These are phyloP conservation scores for Cicer judaicum DNA, from an alignment of 306 rosid species.

Conservation along the genomic window DNA sequence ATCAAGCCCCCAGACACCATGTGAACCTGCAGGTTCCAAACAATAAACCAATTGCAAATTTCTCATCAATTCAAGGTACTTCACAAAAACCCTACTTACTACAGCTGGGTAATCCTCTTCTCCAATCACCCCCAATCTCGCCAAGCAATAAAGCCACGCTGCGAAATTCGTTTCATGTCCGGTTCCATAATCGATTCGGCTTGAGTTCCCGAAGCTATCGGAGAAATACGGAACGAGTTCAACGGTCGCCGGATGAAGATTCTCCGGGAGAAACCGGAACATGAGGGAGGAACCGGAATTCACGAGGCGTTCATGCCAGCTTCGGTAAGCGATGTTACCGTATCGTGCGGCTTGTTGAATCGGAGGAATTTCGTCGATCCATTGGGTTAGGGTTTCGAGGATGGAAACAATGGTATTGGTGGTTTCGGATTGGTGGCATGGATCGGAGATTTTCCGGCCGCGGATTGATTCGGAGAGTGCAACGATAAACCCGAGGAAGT, in stretches of 20 bases:
- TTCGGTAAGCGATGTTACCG: constrained; percentile 77
- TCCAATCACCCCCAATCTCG: constrained; percentile 67
- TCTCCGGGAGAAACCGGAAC: constrained; percentile 61
- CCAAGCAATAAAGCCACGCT: constrained; percentile 85
- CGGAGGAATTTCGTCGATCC: constrained; percentile 88
- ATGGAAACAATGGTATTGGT: constrained; percentile 51
- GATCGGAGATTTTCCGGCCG: constrained; percentile 66
- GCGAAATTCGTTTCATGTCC: constrained; percentile 96
- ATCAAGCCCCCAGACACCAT: constrained; percentile 99
- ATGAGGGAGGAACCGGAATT: constrained; percentile 55
- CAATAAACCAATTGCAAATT: constrained; percentile 78
- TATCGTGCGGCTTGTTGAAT: constrained; percentile 72
- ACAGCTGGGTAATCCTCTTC: constrained; percentile 79
- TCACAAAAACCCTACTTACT: constrained; percentile 73
- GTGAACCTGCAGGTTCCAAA: constrained; percentile 97
- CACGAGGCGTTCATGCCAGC: constrained; percentile 70
- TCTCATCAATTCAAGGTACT: constrained; percentile 87
- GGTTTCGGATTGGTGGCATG: constrained; percentile 61
- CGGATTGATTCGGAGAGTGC: constrained; percentile 86
- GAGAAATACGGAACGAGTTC: constrained; percentile 78
- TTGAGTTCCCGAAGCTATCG: constrained; percentile 81
- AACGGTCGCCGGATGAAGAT: constrained; percentile 52
- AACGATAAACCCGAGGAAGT: constrained; percentile 83
- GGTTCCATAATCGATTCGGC: constrained; percentile 91
- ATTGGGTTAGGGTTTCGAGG: constrained; percentile 64